phyloP scores from a whole-genome alignment of 2,329 filamentous ascomycete genomes.

The Clarireedia sp. region DNA sequence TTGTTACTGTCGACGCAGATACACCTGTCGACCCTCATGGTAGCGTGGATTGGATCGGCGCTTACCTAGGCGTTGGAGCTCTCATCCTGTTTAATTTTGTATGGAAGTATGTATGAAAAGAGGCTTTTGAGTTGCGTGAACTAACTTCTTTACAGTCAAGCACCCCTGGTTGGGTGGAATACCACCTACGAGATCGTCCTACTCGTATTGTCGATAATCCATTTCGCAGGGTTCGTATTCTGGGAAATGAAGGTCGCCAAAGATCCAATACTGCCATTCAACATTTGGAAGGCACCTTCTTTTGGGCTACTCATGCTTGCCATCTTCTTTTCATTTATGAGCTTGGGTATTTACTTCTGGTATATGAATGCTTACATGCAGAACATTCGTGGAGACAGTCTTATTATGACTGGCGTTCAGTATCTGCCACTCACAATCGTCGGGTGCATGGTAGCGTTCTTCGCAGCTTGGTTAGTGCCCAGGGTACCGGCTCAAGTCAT shows the following conservation, averaged over 20 bases:
- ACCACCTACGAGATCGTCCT: constrained; percentile 14
- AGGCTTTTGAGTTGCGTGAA: no score
- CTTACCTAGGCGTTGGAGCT: constrained; percentile 32
- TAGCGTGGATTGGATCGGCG: constrained; percentile 35
- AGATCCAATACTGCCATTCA: constrained; percentile 19
- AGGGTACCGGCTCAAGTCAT: constrained; percentile 41
- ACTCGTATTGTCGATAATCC: constrained; percentile 12
- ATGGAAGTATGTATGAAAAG: constrained; percentile 36
- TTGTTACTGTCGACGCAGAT: constrained; percentile 1
- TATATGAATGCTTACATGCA: constrained; percentile 40
- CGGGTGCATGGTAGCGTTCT: constrained; percentile 31
- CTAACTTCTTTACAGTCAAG: constrained; percentile 12
- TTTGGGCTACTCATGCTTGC: constrained; percentile 14
- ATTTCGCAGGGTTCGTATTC: constrained; percentile 12
- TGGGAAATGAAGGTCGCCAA: constrained; percentile 16
- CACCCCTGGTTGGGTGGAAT: constrained; percentile 19
- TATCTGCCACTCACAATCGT: constrained; percentile 37
- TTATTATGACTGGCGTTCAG: constrained; percentile 34
- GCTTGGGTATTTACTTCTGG: constrained; percentile 38
- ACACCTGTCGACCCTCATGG: constrained; percentile 26
- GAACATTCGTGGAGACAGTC: constrained; percentile 34
- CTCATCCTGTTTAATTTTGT: constrained; percentile 43
- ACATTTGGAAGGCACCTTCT: constrained; percentile 21
- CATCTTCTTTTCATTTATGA: constrained; percentile 18
- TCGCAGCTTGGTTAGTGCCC: constrained; percentile 39